phyloP scores from a whole-genome alignment of 2,329 filamentous ascomycete genomes.

The Pseudogymnoascus sp. region DNA sequence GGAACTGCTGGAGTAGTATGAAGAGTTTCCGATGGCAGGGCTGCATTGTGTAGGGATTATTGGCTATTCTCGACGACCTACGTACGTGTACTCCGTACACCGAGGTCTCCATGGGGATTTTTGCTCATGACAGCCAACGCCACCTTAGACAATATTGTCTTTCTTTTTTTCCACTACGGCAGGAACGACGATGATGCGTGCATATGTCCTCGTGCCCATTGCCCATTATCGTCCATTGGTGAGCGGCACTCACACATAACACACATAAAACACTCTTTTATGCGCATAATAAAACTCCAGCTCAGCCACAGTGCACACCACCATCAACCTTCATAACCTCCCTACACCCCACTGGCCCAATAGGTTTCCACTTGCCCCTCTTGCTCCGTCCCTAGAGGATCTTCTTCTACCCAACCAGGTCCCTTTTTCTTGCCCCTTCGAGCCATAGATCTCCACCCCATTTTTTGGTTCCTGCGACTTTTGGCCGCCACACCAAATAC shows the following conservation, averaged over 20 bases:
- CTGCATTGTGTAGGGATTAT: not conserved
- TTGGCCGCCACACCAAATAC: not conserved
- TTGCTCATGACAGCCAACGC: not conserved
- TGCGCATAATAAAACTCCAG: conserved; percentile 1
- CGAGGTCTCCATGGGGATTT: not conserved
- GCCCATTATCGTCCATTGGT: not conserved
- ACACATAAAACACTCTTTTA: conserved; percentile 2
- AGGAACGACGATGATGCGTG: not conserved
- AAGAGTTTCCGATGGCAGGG: not conserved
- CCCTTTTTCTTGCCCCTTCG: not conserved
- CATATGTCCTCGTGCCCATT: not conserved
- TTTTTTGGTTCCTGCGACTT: not conserved
- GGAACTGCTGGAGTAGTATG: not conserved
- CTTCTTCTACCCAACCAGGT: not conserved
- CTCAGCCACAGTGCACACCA: not conserved
- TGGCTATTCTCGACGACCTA: not conserved
- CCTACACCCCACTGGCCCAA: not conserved
- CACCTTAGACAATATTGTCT: not conserved
- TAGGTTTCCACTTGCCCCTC: not conserved
- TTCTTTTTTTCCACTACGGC: not conserved
- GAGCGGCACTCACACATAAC: not conserved
- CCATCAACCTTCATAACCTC: not conserved
- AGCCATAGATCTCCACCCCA: not conserved
- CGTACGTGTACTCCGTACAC: not conserved
- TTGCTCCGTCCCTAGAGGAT: not conserved